These are phyloP conservation scores for Cladosporium velox DNA, from an alignment of 2,329 filamentous ascomycete species.

Conservation along the genomic window DNA sequence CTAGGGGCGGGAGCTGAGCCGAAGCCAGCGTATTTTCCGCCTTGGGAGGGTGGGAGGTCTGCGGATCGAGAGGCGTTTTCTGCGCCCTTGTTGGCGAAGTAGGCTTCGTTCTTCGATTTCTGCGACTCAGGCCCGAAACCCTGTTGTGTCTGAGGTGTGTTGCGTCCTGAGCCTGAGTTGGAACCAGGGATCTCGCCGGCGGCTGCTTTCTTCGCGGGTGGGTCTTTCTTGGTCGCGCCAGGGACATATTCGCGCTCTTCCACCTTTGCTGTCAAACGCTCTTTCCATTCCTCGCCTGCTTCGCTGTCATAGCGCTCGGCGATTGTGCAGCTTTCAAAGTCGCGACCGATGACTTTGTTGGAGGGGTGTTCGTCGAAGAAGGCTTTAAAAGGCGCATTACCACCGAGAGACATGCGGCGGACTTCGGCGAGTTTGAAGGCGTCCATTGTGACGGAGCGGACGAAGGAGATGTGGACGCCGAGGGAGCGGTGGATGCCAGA, in stretches of 20 bases:
- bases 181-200: slow-evolving; percentile 19
- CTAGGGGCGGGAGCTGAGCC: slow-evolving; percentile 69
- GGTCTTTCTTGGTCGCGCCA: slow-evolving; percentile 11
- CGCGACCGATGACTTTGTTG: slow-evolving; percentile 48
- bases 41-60: slow-evolving; percentile 78
- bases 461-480: slow-evolving; percentile 97
- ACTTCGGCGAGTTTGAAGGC: slow-evolving; percentile 94
- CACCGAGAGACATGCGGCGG: slow-evolving; percentile 87
- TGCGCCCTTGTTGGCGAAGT: slow-evolving; percentile 81
- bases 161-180: slow-evolving; percentile 23
- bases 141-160: slow-evolving; percentile 27
- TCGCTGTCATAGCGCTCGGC: slow-evolving; percentile 87
- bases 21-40: slow-evolving; percentile 90
- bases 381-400: slow-evolving; percentile 81
- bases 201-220: slow-evolving; percentile 17
- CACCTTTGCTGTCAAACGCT: slow-evolving; percentile 80
- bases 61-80: slow-evolving; percentile 78
- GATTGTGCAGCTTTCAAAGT: slow-evolving; percentile 86
- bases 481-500: slow-evolving; percentile 92
- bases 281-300: slow-evolving; percentile 93
- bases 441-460: slow-evolving; percentile 97
- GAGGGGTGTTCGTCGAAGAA: slow-evolving; percentile 71
- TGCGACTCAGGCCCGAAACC: slow-evolving; percentile 33
- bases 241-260: slow-evolving; percentile 85
- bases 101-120: slow-evolving; percentile 75